Conservation (phyloP, 2,329 filamentous ascomycete species). For the Arthrobotrys entomopaga region DNA sequence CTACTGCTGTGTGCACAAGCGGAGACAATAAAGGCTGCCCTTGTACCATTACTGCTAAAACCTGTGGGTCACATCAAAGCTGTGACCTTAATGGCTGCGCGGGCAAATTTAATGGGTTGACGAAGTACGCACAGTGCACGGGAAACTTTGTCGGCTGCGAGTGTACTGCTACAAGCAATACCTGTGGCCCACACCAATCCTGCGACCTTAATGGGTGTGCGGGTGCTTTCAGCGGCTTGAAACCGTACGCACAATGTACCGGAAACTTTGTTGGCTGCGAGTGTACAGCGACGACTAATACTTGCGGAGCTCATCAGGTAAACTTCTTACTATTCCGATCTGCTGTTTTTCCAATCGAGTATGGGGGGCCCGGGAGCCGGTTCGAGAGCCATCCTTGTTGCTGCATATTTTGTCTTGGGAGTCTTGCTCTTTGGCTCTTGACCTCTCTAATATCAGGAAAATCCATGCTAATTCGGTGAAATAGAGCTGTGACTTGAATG, state of each 20-base stretch:
- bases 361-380: conserved; percentile 3
- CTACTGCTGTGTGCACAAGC: conserved; percentile 16
- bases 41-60: conserved; percentile 15
- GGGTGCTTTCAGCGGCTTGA: conserved; percentile 11
- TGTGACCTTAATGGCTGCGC: conserved; percentile 26
- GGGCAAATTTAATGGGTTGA: conserved; percentile 15
- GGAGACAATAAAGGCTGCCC: conserved; percentile 19
- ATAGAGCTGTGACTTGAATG: conserved; percentile 12
- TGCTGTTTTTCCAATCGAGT: conserved; percentile 4
- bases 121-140: conserved; percentile 21
- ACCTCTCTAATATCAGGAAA: conserved; percentile 6
- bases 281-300: conserved; percentile 19
- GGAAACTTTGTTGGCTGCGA: conserved; percentile 7
- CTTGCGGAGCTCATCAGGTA: conserved; percentile 8
- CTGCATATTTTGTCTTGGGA: conserved; percentile 1
- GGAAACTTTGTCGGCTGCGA: conserved; percentile 16
- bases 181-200: conserved; percentile 11
- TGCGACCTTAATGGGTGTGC: conserved; percentile 11
- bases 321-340: conserved; percentile 4
- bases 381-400: conserved; percentile 5
- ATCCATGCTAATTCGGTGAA: conserved; percentile 9
- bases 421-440: conserved; percentile 3
- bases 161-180: conserved; percentile 14
- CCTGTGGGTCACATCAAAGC: conserved; percentile 15
- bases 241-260: conserved; percentile 8